A percentile compares a stretch with the other conserved stretches of the same genome.
Evolutionary conservation across 805 yeast species (phyloP).

Genomic region (Ogataea siamensis): DNA sequence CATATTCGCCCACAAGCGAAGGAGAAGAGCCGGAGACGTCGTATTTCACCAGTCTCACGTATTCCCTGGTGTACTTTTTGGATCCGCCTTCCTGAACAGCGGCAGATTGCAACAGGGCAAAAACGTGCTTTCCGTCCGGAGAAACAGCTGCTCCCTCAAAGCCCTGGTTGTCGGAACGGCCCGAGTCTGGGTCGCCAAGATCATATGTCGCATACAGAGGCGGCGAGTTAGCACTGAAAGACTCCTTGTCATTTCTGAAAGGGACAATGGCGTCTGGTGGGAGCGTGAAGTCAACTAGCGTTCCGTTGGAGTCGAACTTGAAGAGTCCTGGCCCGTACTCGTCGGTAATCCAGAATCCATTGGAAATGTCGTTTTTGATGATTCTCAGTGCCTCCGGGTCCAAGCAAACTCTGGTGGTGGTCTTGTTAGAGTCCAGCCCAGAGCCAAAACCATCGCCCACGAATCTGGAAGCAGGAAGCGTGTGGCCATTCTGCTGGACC

Average conservation of each 20-base stretch:
- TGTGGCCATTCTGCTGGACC: constrained; percentile 23
- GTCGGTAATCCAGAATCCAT: constrained; percentile 36
- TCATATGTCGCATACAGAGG: constrained; percentile 28
- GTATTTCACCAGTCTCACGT: constrained; percentile 30
- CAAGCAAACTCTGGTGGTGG: constrained; percentile 30
- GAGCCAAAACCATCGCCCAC: constrained; percentile 35
- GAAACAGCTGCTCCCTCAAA: constrained; percentile 33
- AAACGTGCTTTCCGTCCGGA: constrained; percentile 32
- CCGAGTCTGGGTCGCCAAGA: constrained; percentile 28
- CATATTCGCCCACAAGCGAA: constrained; percentile 29
- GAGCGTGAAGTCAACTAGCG: constrained; percentile 25
- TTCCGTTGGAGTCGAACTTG: constrained; percentile 29
- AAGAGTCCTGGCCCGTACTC: constrained; percentile 35
- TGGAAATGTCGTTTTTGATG: constrained; percentile 29
- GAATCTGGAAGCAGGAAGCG: constrained; percentile 29
- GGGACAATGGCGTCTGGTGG: constrained; percentile 34
- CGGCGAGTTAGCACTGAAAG: constrained; percentile 30
- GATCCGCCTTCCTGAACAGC: constrained; percentile 34
- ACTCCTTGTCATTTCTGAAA: constrained; percentile 22
- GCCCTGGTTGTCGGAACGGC: constrained; percentile 33
- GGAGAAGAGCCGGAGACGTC: constrained; percentile 24
- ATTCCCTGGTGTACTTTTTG: constrained; percentile 22
- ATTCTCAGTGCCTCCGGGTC: constrained; percentile 32
- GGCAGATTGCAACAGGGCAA: constrained; percentile 31
- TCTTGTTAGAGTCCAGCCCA: constrained; percentile 15